A percentile compares a stretch with the other conserved stretches of the same genome.
Conservation (phyloP, 805 yeast genomes). For the Nakazawaea wyomingensis region DNA sequence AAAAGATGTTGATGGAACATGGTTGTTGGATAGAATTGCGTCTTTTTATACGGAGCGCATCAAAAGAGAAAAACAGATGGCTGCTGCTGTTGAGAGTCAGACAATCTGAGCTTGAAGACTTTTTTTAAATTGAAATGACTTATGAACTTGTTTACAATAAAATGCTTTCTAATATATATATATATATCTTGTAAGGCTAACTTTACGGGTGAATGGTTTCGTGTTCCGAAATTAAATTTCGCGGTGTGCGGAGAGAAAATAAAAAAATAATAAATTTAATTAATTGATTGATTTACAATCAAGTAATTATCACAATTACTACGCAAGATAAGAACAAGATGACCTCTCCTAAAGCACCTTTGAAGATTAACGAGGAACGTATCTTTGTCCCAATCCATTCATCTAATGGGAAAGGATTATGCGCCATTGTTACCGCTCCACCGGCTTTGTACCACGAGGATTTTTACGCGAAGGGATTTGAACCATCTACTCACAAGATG, state of each 20-base stretch:
- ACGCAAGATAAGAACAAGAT: neutral
- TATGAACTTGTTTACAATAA: too few relatives aligned
- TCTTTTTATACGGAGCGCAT: neutral
- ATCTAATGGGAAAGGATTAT: constrained; percentile 6
- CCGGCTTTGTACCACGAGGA: constrained; percentile 7
- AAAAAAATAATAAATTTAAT: too few relatives aligned
- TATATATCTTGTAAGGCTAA: too few relatives aligned
- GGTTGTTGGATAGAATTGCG: neutral
- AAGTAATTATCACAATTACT: neutral
- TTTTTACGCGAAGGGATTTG: constrained; percentile 11
- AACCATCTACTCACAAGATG: constrained; percentile 40
- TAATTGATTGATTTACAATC: neutral
- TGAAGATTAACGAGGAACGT: constrained; percentile 7
- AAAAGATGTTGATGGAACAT: neutral
- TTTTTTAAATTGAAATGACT: too few relatives aligned
- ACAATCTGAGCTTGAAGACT: too few relatives aligned
- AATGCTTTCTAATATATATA: too few relatives aligned
- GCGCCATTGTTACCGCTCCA: constrained; percentile 13
- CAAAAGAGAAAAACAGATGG: neutral
- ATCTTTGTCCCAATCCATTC: constrained; percentile 1
- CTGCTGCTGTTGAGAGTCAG: too few relatives aligned
- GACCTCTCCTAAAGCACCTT: neutral
- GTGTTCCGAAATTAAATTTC: too few relatives aligned
- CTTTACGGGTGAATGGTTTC: too few relatives aligned
- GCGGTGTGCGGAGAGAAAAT: too few relatives aligned